phyloP scores from a whole-genome alignment of 768 basidiomycete species.

The Tylopilus rubrobrunneus region DNA sequence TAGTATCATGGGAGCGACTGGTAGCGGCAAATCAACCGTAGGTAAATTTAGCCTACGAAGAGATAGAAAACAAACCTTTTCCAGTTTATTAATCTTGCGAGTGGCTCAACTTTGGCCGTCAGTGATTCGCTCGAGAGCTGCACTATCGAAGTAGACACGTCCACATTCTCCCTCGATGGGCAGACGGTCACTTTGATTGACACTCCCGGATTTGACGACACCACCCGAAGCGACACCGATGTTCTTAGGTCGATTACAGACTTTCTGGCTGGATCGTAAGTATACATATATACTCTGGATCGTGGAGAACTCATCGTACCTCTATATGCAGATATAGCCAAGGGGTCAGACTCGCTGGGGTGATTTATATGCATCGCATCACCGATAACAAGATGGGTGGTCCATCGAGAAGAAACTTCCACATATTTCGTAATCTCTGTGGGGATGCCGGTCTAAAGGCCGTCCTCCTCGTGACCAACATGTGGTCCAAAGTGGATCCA shows the following conservation, averaged over 20 bases:
- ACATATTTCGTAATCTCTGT: constrained; percentile 49
- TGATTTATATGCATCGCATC: constrained; percentile 54
- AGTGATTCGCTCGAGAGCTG: constrained; percentile 26
- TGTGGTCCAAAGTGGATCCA: constrained; percentile 43
- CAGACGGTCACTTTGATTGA: constrained; percentile 46
- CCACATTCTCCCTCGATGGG: constrained; percentile 42
- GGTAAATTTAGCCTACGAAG: not conserved
- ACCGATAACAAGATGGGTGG: constrained; percentile 47
- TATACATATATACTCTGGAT: not conserved
- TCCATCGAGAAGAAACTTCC: constrained; percentile 47
- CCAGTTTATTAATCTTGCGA: constrained; percentile 21
- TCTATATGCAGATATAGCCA: constrained; percentile 22
- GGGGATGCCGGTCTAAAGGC: constrained; percentile 44
- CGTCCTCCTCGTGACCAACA: constrained; percentile 50
- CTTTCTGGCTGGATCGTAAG: constrained; percentile 27
- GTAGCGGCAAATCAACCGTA: constrained; percentile 25
- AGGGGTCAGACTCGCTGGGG: constrained; percentile 31
- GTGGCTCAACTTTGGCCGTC: constrained; percentile 17
- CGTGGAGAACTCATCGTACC: not conserved
- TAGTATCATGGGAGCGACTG: constrained; percentile 24
- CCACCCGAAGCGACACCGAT: constrained; percentile 42
- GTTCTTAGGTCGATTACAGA: constrained; percentile 44
- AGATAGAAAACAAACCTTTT: not conserved
- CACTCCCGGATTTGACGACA: constrained; percentile 61
- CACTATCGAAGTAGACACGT: constrained; percentile 26